These are phyloP conservation scores for Wickerhamomyces xylosicus DNA, from an alignment of 805 yeast species.

Conservation along the genomic window DNA sequence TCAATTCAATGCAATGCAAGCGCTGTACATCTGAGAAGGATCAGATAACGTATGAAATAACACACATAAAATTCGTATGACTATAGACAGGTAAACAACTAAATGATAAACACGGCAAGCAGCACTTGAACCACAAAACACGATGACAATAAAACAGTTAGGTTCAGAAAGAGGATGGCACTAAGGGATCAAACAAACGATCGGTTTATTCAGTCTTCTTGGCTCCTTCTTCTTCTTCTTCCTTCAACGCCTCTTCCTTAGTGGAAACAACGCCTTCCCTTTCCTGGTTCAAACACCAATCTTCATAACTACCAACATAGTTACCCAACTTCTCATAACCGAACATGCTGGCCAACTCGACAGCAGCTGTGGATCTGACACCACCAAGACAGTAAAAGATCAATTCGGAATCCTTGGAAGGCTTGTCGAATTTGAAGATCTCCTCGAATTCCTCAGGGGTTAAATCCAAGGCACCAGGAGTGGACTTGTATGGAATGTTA, in stretches of 20 bases:
- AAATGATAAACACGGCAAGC: no score
- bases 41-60: no score
- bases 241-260: slow-evolving; percentile 3
- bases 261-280: slow-evolving; percentile 11
- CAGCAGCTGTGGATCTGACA: slow-evolving; percentile 82
- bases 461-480: slow-evolving; percentile 87
- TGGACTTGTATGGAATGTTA: slow-evolving; percentile 80
- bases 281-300: slow-evolving; percentile 53
- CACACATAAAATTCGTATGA: no score
- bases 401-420: slow-evolving; percentile 56
- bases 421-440: slow-evolving; percentile 75
- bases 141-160: no score
- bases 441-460: slow-evolving; percentile 71
- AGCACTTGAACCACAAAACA: no score
- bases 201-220: no score
- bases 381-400: slow-evolving; percentile 92
- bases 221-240: background rate
- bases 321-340: slow-evolving; percentile 82
- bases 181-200: no score
- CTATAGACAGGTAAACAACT: no score
- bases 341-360: slow-evolving; percentile 81
- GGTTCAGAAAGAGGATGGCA: no score
- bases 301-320: slow-evolving; percentile 79
- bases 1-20: no score
- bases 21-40: no score